Evolutionary conservation across 768 basidiomycete species (phyloP), one percentile per base, ranked within the genome.

Genomic region (Boletellus sp.): DNA sequence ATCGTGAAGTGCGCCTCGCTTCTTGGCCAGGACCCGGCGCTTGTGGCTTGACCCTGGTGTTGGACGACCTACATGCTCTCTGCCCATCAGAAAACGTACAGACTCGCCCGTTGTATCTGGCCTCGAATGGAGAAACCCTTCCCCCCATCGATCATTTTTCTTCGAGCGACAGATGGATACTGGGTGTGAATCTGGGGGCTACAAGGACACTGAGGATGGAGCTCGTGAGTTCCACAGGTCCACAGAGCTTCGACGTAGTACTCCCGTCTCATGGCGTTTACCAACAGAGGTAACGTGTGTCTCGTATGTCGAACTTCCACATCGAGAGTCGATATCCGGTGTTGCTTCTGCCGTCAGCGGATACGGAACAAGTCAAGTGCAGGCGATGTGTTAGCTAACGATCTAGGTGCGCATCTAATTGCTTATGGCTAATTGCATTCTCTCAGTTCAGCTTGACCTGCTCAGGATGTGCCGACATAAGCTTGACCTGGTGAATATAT

Each of bases 201-300:
- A 74, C 80, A 43, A 74, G 91, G 47, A 67, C 78, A 33, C 63
- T 94, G 50, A 76, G 80, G 47, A 74, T 94, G 68, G 79, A 82
- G 56, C 60, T 56, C 24, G 60, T 60, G 45, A 61, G 57, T 22
- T 54, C 67, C 32, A 51, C 65, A 31, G 64, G 67, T 34, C 53
- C 66, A 15, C 70, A 74, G 34, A 68, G 67, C 10, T 81, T 84
- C 60, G 79, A 87, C 16, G 61, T 90, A 16, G 51, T 72, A n/a
- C 72, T 95, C 38, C 82, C 81, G 17, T 86, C 87, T 39, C 92
- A 93, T 5, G 88, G 87, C 53, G 80, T 90, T n/a, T 94, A 95
- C 68, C 62, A 93, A 15, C 93, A 94, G 72, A 77, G 75, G 92
- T 87, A 61, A 64, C 68, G 47, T 36, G 17, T 13, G 33, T 44